Evolutionary conservation across 23 red algal genomes (phyloP), one percentile per base, ranked within the genome.

Genomic region (Rhodosorus marinus): DNA sequence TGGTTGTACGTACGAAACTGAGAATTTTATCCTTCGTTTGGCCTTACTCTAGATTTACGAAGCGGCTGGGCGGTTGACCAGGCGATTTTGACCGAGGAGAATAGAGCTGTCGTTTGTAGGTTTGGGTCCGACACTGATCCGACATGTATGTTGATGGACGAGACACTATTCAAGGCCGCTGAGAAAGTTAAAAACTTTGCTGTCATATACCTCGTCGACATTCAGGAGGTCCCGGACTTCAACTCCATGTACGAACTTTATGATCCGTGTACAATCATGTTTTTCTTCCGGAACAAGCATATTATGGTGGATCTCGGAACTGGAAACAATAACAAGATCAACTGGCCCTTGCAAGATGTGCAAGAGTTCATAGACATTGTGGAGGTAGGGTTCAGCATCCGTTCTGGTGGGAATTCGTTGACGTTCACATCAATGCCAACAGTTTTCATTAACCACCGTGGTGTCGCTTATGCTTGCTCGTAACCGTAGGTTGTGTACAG

Each of bases 261-360:
- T 19, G 82, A 92, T 28, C 51, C 71, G 5, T 77, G 70, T 20
- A 72, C 70, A 49, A 59, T 92, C 53, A 92, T 92, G 82, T 92
- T 92, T 34, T 92, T 92, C 64, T 76, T 80, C 53, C 66, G 82
- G 24, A 75, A 92, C 47, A 92, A 92, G 62, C 82, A 92, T 29
- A 92, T 92, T 46, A 92, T 92, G 82, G 82, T 92, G 29, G 82
- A 92, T 36, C 56, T 68, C 67, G 82, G 82, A 19, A 92, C 82
- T 14, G 82, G 82, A 17, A 80, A 92, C 54, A 92, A 92, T 48
- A 92, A 92, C 82, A 92, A 92, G 40, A 92, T 92, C 33, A 92
- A 64, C 6, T 92, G 74, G 53, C 57, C 73, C 22, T 65, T 92
- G 32, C 66, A 63, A 27, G 66, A 80, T 41, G 47, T 63, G 29